A percentile compares a stretch with the other conserved stretches of the same genome.
Evolutionary conservation across 306 rosid genomes (phyloP).

Genomic region (Potentilla sterilis): DNA sequence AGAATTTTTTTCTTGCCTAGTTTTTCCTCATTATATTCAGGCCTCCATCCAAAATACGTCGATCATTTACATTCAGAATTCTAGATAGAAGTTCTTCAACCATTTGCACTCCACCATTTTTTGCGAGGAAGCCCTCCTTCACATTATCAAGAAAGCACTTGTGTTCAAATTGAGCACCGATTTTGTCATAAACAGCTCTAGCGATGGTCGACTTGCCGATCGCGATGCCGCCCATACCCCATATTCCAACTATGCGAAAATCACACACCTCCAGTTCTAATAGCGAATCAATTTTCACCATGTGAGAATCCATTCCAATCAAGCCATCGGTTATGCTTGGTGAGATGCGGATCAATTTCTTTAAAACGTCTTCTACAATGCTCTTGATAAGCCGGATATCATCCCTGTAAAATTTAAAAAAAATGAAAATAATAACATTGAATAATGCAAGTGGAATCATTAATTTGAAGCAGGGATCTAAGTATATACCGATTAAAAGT

Average conservation of each 20-base stretch:
- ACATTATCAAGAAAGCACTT: conserved; percentile 13
- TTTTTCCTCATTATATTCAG: not conserved
- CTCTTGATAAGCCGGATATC: not conserved
- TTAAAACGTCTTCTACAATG: not conserved
- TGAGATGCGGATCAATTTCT: not conserved
- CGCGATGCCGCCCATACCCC: conserved; percentile 33
- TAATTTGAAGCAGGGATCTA: not conserved
- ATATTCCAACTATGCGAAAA: conserved; percentile 18
- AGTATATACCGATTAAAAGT: not conserved
- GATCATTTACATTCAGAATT: not conserved
- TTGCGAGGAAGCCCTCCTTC: not conserved
- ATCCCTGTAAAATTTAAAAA: not conserved
- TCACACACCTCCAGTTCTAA: not conserved
- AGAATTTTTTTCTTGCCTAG: not conserved
- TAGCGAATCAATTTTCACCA: not conserved
- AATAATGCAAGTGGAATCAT: not conserved
- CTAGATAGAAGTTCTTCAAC: not conserved
- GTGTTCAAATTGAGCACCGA: not conserved
- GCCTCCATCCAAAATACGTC: not conserved
- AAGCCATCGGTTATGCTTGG: conserved; percentile 11
- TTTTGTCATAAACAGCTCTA: not conserved
- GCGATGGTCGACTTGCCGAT: conserved; percentile 17
- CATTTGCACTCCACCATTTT: not conserved
- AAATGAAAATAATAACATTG: not conserved
- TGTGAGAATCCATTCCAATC: conserved; percentile 19